Base-by-base conservation (phyloP, 2,329 filamentous ascomycete genomes). In the Aspergillus sp. region DNA sequence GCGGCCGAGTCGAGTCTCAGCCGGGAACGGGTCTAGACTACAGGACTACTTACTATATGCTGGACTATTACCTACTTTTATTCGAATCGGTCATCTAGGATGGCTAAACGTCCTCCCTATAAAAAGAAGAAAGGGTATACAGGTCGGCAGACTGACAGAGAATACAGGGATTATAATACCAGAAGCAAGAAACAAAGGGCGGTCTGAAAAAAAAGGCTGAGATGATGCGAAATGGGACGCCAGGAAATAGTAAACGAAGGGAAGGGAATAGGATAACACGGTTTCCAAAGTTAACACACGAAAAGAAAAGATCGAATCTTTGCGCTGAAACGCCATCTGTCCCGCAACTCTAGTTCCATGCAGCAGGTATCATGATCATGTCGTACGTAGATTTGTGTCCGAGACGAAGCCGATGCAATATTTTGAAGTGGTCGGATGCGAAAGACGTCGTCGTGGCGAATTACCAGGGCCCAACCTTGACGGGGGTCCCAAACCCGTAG, bases 401-500 rank as follows among this genome's bases (percentile, higher is more conserved):
- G 14, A 14, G 13, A 13, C 28, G 15, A 16, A n/a, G 10, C 7
- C 13, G 8, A 11, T 25, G n/a, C 14, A n/a, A n/a, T n/a, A 24
- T 31, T 22, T 24, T 17, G 13, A 31, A 15, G 12, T n/a, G 15
- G 20, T 39, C 31, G 24, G 27, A 39, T 31, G 24, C 15, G 16
- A 24, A 8, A 15, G 33, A 29, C 15, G 24, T 26, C 15, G 17
- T 24, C 22, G 15, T 33, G 15, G 24, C 31, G 29, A 15, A 36
- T 59, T 63, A 75, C 70, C 71, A 75, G 6, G 66, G 67, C 17
- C 73, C 71, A 41, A 74, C 68, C 42, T 70, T 70, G 33, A 75
- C 65, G 20, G 71, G 66, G 15, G 67, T 57, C 33, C 67, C 68
- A 38, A 66, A 53, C 16, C 71, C 72, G 45, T 75, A 77, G 25